phyloP scores from a whole-genome alignment of 345 rosid genomes.

The Brassica napus region DNA sequence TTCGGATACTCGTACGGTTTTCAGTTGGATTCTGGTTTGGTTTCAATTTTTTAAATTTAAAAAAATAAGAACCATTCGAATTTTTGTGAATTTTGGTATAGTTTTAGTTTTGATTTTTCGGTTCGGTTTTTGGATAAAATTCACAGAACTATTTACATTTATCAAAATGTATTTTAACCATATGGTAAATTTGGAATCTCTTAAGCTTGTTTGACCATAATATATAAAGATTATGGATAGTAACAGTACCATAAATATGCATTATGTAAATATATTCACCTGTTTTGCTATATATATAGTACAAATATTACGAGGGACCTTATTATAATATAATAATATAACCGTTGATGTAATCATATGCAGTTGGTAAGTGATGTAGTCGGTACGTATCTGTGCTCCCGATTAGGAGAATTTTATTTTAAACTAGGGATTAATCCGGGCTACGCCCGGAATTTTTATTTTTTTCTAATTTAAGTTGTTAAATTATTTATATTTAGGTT shows the following conservation, averaged over 20 bases:
- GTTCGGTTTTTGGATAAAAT: no score
- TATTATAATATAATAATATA: neutral
- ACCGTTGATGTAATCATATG: conserved; percentile 13
- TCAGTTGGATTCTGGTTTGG: no score
- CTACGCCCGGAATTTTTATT: no score
- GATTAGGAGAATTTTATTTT: neutral
- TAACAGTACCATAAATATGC: neutral
- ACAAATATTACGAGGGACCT: neutral
- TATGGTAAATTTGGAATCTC: neutral
- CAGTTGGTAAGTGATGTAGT: conserved; percentile 17
- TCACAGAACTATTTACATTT: no score
- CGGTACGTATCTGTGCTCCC: conserved; percentile 18
- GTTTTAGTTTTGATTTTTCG: no score
- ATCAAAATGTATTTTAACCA: neutral
- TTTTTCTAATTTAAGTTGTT: no score
- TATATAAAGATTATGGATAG: neutral
- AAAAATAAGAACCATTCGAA: no score
- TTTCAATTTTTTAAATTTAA: no score
- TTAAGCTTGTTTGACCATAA: neutral
- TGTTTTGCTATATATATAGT: neutral
- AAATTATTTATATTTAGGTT: no score
- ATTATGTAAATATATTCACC: neutral
- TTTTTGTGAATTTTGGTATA: no score
- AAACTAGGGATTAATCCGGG: no score
- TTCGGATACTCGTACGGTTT: no score